A percentile compares a stretch with the other conserved stretches of the same genome.
Conservation (phyloP, 495 filamentous ascomycete species). For the Penicillium silybi region DNA sequence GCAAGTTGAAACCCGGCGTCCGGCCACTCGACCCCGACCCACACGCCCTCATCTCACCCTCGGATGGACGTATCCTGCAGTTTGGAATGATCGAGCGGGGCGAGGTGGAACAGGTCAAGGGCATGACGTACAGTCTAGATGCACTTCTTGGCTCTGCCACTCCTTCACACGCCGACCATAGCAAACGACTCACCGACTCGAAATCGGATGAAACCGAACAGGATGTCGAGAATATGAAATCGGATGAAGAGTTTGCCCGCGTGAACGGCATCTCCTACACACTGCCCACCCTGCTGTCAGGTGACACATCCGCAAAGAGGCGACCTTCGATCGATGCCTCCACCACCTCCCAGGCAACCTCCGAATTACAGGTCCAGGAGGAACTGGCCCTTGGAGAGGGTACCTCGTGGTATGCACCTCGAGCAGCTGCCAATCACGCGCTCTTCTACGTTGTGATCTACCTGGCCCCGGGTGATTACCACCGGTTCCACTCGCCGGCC, state of each 20-base stretch:
- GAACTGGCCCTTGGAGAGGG: conserved; percentile 72
- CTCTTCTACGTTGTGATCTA: conserved; percentile 96
- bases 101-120: conserved; percentile 98
- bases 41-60: conserved; percentile 74
- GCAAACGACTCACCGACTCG: conserved; percentile 35
- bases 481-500: conserved; percentile 92
- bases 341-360: conserved; percentile 56
- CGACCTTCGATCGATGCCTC: conserved; percentile 57
- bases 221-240: conserved; percentile 52
- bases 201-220: conserved; percentile 22
- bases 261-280: conserved; percentile 98
- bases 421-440: conserved; percentile 53
- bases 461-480: conserved; percentile 97
- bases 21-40: conserved; percentile 82
- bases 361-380: conserved; percentile 76
- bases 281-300: conserved; percentile 81
- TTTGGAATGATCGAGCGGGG: conserved; percentile 88
- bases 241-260: conserved; percentile 88
- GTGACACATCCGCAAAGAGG: conserved; percentile 40
- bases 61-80: conserved; percentile 87
- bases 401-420: conserved; percentile 72
- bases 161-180: conserved; percentile 38
- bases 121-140: conserved; percentile 95
- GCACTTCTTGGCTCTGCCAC: conserved; percentile 73
- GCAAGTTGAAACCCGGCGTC: conserved; percentile 80